Percentiles rank a stretch among this genome's conserved stretches.
These are phyloP conservation scores for Adansonia rubrostipa DNA, from an alignment of 441 rosid genomes.

Conservation along the genomic window DNA sequence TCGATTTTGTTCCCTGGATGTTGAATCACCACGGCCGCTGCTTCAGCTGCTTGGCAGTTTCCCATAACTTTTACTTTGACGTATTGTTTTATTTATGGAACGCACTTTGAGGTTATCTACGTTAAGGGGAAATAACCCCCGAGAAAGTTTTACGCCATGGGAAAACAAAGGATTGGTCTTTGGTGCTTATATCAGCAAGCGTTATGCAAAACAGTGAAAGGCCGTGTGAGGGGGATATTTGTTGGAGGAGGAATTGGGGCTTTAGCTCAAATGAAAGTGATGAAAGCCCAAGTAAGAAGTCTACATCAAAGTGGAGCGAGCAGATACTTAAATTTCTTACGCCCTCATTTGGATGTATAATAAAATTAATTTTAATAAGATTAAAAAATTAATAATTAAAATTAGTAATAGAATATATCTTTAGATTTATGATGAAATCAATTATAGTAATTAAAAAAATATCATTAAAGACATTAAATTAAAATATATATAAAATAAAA, in stretches of 20 bases:
- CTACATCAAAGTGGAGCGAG: too few species aligned
- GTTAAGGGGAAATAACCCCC: background rate
- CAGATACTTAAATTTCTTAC: too few species aligned
- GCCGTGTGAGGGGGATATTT: too few species aligned
- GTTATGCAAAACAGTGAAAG: too few species aligned
- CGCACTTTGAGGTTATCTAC: background rate
- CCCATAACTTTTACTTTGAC: constrained; percentile 53
- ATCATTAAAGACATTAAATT: too few species aligned
- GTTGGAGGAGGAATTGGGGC: background rate
- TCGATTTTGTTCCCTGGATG: constrained; percentile 79
- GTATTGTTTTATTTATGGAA: background rate
- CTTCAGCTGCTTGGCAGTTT: constrained; percentile 91
- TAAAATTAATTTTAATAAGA: too few species aligned
- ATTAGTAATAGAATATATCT: too few species aligned
- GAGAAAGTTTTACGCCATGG: background rate
- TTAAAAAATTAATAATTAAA: too few species aligned
- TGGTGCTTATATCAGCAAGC: background rate
- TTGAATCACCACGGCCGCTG: constrained; percentile 75
- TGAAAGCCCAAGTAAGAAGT: background rate
- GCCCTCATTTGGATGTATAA: too few species aligned
- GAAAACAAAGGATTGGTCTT: background rate
- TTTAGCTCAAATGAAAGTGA: background rate
- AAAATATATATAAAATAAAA: too few species aligned
- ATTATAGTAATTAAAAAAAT: too few species aligned
- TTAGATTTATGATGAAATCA: too few species aligned